Conservation (phyloP, 2,329 filamentous ascomycete genomes). For the Fusarium subglutinans region DNA sequence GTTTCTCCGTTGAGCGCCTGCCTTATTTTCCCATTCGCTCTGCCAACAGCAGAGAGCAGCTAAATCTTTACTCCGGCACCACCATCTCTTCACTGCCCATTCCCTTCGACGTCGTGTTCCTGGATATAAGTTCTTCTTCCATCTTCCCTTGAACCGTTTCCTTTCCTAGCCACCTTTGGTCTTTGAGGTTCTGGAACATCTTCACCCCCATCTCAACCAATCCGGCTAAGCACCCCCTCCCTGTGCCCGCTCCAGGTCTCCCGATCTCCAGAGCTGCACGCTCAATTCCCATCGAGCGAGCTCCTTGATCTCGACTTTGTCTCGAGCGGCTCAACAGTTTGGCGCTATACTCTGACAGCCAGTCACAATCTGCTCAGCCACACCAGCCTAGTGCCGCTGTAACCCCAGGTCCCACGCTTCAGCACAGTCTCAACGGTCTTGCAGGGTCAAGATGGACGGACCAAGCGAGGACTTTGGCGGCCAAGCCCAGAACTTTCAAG, state of each 20-base stretch:
- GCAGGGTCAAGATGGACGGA: constrained; percentile 16
- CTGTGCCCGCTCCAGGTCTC: background rate
- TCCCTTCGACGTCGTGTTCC: background rate
- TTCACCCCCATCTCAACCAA: background rate
- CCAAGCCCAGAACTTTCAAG: background rate
- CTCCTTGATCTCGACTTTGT: background rate
- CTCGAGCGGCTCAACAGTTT: background rate
- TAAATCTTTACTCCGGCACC: background rate
- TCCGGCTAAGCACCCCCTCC: constrained; percentile 2
- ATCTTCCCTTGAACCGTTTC: background rate
- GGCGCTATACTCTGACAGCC: background rate
- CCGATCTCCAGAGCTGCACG: background rate
- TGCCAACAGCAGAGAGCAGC: background rate
- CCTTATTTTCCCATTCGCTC: background rate
- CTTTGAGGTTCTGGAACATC: constrained; percentile 4
- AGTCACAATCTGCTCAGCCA: background rate
- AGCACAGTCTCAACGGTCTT: background rate
- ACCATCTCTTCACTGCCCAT: background rate
- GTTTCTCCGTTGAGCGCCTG: constrained; percentile 24
- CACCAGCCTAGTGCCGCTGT: background rate
- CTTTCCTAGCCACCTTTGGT: background rate
- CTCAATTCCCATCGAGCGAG: background rate
- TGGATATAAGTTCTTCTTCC: background rate
- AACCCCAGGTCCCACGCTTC: background rate
- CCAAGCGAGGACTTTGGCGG: background rate